A percentile compares a stretch with the other conserved stretches of the same genome.
phyloP scores from a whole-genome alignment of 371 early-diverging fungal species.

The Umbelopsis sp. region DNA sequence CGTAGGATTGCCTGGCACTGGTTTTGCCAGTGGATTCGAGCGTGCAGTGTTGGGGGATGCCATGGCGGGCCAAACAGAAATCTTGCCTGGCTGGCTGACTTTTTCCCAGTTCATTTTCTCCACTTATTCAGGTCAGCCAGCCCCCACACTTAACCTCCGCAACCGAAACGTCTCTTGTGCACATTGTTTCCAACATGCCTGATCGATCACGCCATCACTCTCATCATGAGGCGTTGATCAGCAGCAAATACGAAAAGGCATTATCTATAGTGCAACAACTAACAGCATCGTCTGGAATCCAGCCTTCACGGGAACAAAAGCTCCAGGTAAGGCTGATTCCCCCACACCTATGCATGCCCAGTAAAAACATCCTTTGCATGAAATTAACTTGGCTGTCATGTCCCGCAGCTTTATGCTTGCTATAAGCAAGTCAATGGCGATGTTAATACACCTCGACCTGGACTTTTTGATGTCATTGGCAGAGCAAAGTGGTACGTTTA shows the following conservation, averaged over 20 bases:
- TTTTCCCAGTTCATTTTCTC: not conserved
- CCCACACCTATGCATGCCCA: not conserved
- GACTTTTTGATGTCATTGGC: slow-evolving; percentile 52
- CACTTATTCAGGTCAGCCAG: too few species aligned
- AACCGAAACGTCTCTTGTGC: slow-evolving; percentile 1
- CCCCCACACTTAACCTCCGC: slow-evolving; percentile 7
- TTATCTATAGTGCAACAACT: slow-evolving; percentile 41
- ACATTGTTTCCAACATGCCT: slow-evolving; percentile 5
- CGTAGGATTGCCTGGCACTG: not conserved
- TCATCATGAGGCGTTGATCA: slow-evolving; percentile 20
- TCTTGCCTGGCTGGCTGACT: not conserved
- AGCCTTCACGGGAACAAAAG: slow-evolving; percentile 46
- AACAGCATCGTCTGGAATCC: slow-evolving; percentile 37
- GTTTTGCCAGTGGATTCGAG: slow-evolving; percentile 3
- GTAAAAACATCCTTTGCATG: not conserved
- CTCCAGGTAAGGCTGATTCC: slow-evolving; percentile 29
- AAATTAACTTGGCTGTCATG: not conserved
- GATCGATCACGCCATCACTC: slow-evolving; percentile 15
- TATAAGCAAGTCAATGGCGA: slow-evolving; percentile 53
- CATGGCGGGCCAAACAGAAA: not conserved
- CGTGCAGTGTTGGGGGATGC: slow-evolving; percentile 9
- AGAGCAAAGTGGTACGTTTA: slow-evolving; percentile 48
- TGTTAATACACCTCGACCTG: slow-evolving; percentile 45
- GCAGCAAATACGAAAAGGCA: slow-evolving; percentile 39
- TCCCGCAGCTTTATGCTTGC: slow-evolving; percentile 44